phyloP scores from a whole-genome alignment of 148 eudicot genomes.

The Fagopyrum homotropicum region DNA sequence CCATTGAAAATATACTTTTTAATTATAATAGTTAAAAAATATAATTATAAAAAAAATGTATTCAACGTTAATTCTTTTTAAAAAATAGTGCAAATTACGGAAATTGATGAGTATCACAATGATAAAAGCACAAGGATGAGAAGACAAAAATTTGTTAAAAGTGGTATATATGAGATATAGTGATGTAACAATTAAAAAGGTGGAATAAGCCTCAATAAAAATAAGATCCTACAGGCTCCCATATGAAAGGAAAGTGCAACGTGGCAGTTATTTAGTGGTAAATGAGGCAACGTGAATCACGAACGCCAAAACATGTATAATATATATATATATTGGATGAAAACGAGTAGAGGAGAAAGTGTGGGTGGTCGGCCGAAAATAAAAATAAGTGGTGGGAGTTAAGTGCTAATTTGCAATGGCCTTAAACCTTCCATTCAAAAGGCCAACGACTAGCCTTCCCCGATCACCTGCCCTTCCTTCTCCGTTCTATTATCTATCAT shows the following conservation, averaged over 20 bases:
- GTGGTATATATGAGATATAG: no score
- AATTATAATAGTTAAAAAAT: no score
- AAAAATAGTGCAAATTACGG: no score
- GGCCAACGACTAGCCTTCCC: slow-evolving; percentile 3
- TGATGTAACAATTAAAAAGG: no score
- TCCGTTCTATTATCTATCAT: not conserved
- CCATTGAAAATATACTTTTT: no score
- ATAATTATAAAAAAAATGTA: no score
- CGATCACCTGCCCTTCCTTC: not conserved
- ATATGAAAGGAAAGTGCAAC: not conserved
- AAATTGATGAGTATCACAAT: no score
- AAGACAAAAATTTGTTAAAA: no score
- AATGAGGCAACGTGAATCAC: not conserved
- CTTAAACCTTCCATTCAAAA: slow-evolving; percentile 5
- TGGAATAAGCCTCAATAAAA: no score
- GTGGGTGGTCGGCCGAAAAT: not conserved
- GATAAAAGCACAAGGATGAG: no score
- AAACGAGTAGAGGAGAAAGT: not conserved
- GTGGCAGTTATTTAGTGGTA: not conserved
- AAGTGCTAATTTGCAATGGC: not conserved
- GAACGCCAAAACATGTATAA: not conserved
- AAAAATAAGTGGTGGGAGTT: not conserved
- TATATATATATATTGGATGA: not conserved
- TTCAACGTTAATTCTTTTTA: no score
- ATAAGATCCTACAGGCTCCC: not conserved